A percentile compares a stretch with the other conserved stretches of the same genome.
Evolutionary conservation across 352 stramenopile genomes (phyloP).

Genomic region (Phytopythium montanum): DNA sequence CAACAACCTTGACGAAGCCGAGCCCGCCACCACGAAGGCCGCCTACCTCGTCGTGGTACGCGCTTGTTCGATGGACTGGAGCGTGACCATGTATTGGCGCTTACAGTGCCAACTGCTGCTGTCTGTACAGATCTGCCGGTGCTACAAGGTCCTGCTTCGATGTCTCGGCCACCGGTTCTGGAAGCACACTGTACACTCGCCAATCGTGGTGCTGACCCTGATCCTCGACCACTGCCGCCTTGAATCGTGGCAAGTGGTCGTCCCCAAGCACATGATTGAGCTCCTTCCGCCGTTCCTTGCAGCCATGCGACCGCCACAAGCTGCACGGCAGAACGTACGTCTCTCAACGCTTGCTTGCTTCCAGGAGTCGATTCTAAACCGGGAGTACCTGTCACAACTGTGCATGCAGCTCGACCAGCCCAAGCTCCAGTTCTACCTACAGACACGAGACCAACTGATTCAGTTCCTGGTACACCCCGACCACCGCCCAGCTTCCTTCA

Average conservation of each 20-base stretch:
- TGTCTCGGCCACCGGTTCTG: constrained; percentile 82
- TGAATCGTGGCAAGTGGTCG: constrained; percentile 63
- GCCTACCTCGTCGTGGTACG: constrained; percentile 78
- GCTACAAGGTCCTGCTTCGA: constrained; percentile 66
- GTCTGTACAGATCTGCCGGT: constrained; percentile 64
- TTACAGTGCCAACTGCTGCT: constrained; percentile 4
- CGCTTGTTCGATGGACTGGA: not conserved
- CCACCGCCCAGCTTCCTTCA: constrained; percentile 44
- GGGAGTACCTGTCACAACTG: not conserved
- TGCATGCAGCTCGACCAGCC: constrained; percentile 38
- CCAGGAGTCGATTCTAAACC: not conserved
- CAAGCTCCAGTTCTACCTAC: constrained; percentile 62
- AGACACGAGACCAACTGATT: constrained; percentile 47
- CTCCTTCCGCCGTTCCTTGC: constrained; percentile 59
- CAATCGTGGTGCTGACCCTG: constrained; percentile 60
- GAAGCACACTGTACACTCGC: constrained; percentile 73
- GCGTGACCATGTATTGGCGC: not conserved
- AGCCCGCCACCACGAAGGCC: constrained; percentile 56
- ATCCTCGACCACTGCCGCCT: constrained; percentile 66
- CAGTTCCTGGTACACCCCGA: constrained; percentile 53
- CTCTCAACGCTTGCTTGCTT: not conserved
- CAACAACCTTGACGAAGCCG: constrained; percentile 77
- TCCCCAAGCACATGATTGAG: constrained; percentile 80
- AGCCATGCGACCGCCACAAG: constrained; percentile 64
- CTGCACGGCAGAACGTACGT: constrained; percentile 23